phyloP scores from a whole-genome alignment of 139 green algal genomes.

The Coelastrella sp. region DNA sequence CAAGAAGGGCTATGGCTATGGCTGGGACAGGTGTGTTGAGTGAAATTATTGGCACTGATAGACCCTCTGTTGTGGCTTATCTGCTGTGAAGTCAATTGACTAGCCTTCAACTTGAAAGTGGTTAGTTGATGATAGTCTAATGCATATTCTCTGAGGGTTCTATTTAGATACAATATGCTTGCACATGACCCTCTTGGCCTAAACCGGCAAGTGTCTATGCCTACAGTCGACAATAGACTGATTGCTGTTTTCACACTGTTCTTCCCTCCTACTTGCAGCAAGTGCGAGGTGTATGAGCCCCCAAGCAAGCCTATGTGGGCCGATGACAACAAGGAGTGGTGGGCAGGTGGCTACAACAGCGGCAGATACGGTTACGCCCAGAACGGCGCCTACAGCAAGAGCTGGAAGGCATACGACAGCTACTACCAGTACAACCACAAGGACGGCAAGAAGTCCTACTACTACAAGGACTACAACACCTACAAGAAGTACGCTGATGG shows the following conservation, averaged over 20 bases:
- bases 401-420: background rate
- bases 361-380: constrained; percentile 9
- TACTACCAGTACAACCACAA: constrained; percentile 6
- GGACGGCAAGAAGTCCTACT: constrained; percentile 18
- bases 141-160: no score
- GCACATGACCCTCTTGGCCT: no score
- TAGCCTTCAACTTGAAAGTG: no score
- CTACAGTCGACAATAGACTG: background rate
- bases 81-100: background rate
- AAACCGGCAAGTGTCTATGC: background rate
- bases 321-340: background rate
- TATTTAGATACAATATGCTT: no score
- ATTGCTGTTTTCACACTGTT: background rate
- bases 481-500: constrained; percentile 31
- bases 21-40: constrained; percentile 7
- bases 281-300: constrained; percentile 34
- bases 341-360: background rate
- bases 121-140: no score
- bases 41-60: background rate
- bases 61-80: no score
- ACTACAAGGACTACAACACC: constrained; percentile 39
- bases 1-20: constrained; percentile 1
- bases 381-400: background rate
- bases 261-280: background rate
- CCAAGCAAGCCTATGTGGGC: background rate